Evolutionary conservation across 2,329 filamentous ascomycete genomes (phyloP), one percentile per base, ranked within the genome.

Genomic region (Cephalotrichum gorgonifer): DNA sequence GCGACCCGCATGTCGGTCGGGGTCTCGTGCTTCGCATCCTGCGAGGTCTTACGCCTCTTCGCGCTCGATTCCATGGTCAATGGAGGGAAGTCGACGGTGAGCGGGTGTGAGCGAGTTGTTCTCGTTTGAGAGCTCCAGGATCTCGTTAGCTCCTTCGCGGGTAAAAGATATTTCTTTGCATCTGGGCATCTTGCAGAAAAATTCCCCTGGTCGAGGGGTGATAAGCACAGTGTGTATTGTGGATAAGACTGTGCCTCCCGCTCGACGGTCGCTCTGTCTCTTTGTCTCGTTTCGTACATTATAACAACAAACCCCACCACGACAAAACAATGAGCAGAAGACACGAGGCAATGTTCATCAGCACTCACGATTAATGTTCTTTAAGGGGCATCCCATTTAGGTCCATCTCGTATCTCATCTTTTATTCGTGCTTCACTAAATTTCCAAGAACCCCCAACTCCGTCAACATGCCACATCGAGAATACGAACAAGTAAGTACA

Each of bases 21-120:
- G 44, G 69, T 67, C 49, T 69, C 62, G n/a, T 30, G 26, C 28
- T 23, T 43, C 23, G 38, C 41, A 23, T 44, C 59, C 48, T 61
- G 55, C 20, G 65, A 67, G 27, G 74, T 60, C 58, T 76, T 76
- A 44, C 73, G 70, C 51, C 73, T 64, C 57, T 76, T 76, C 20
- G 68, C 66, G 50, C 58, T 68, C 23, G 63, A 64, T 54, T 74
- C 71, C 73, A 76, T 76, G 50, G 26, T 51, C 50, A 44, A 48
- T 39, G 30, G 50, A 6, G 45, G 22, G 8, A 23, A 23, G 22
- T 9, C 6, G 11, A 3, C 14, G 22, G 23, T 4, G 22, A 43
- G 4, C 5, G 6, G 23, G 22, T 22, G 41, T 7, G 22, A 22
- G 41, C 20, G 7, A n/a, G 4, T 43, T 23, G 41, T 15, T 26